Conservation (phyloP, 805 yeast species). For the Torulaspora microellipsoides region DNA sequence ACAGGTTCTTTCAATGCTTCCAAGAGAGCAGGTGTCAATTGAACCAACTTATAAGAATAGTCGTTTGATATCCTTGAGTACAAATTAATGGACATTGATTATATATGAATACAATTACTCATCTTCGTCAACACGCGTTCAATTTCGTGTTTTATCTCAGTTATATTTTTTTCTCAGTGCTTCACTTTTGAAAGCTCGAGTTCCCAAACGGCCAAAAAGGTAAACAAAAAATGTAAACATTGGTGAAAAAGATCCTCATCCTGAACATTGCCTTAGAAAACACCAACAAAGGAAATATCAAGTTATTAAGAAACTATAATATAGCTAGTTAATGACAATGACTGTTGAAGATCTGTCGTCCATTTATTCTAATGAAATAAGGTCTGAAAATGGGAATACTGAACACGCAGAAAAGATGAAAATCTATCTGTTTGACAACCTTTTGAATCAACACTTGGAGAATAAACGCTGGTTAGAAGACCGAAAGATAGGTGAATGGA, state of each 20-base stretch:
- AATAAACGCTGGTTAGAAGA: constrained; percentile 4
- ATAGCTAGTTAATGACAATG: not conserved
- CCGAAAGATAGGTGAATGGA: constrained; percentile 18
- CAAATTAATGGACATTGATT: constrained; percentile 16
- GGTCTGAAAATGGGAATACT: not conserved
- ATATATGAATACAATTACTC: too few relatives aligned
- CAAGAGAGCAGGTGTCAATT: constrained; percentile 48
- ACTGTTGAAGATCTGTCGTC: constrained; percentile 12
- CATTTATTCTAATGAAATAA: constrained; percentile 9
- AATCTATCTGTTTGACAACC: constrained; percentile 13
- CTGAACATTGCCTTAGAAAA: too few relatives aligned
- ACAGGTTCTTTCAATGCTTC: constrained; percentile 27
- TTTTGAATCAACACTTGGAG: constrained; percentile 5
- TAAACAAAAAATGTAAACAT: constrained; percentile 3
- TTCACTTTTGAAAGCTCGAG: not conserved
- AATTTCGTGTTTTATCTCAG: too few relatives aligned
- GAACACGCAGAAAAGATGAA: not conserved
- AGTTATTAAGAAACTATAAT: too few relatives aligned
- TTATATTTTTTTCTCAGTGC: too few relatives aligned
- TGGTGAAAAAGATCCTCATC: too few relatives aligned
- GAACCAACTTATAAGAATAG: constrained; percentile 45
- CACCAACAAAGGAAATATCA: too few relatives aligned
- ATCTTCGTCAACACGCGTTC: too few relatives aligned
- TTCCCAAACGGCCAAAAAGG: constrained; percentile 6
- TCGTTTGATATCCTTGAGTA: constrained; percentile 24